phyloP scores from a whole-genome alignment of 2,329 filamentous ascomycete species.

The Neopestalotiopsis sp. region DNA sequence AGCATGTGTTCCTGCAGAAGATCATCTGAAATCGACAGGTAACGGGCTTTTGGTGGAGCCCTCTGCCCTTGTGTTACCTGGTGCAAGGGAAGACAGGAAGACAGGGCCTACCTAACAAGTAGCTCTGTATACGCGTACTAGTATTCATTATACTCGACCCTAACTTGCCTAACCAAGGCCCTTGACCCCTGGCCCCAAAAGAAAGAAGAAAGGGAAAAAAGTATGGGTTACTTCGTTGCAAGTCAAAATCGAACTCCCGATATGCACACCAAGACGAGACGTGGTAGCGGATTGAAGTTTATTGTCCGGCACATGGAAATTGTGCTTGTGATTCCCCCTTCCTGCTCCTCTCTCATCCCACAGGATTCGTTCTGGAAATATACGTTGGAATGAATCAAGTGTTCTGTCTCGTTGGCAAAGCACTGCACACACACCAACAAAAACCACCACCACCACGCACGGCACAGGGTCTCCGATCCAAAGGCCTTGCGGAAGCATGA shows the following conservation, averaged over 20 bases:
- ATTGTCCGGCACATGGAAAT: not conserved
- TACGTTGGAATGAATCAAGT: not conserved
- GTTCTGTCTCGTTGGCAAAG: not conserved
- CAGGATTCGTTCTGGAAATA: not conserved
- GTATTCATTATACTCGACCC: not conserved
- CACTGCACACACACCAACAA: not conserved
- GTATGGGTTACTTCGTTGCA: not conserved
- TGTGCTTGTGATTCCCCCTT: not conserved
- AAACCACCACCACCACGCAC: not conserved
- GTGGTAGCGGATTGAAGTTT: not conserved
- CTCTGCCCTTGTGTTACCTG: not conserved
- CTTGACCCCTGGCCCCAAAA: not conserved
- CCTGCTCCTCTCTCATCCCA: not conserved
- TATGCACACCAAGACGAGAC: not conserved
- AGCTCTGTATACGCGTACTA: too few species aligned
- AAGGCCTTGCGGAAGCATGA: constrained; percentile 7
- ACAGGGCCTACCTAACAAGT: too few species aligned
- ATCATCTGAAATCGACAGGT: constrained; percentile 3
- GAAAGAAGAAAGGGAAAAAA: not conserved
- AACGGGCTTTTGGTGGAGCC: not conserved
- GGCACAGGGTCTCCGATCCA: not conserved
- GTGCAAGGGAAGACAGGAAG: not conserved
- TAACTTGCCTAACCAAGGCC: not conserved
- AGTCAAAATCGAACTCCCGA: not conserved
- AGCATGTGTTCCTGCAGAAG: constrained; percentile 14